These are phyloP conservation scores for Mycena rebaudengoi DNA, from an alignment of 768 basidiomycete genomes.

Conservation along the genomic window DNA sequence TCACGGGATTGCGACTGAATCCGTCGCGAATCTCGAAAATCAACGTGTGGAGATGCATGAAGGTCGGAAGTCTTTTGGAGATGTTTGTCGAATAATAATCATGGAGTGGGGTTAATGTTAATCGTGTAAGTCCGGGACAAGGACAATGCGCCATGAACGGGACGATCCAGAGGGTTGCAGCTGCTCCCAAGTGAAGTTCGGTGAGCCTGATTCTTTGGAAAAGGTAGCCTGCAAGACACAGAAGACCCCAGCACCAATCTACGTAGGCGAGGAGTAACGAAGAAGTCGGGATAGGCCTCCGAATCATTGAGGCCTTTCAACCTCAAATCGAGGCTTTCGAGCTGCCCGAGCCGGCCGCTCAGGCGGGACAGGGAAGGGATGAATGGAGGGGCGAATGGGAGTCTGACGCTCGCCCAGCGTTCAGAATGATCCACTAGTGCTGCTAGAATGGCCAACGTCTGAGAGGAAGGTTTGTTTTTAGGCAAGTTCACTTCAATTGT, in stretches of 20 bases:
- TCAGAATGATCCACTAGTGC: conserved; percentile 9
- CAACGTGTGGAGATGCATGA: conserved; percentile 12
- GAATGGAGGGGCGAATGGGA: neutral
- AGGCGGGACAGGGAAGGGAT: neutral
- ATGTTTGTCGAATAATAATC: neutral
- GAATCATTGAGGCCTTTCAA: neutral
- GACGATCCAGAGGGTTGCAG: conserved; percentile 9
- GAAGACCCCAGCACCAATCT: conserved; percentile 5
- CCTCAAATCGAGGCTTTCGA: conserved; percentile 17
- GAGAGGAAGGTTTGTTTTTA: neutral
- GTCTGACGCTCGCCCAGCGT: conserved; percentile 5
- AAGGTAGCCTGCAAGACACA: conserved; percentile 2
- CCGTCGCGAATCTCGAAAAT: conserved; percentile 18
- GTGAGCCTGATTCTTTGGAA: conserved; percentile 13
- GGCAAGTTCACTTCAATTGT: conserved; percentile 9
- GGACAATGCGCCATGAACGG: conserved; percentile 13
- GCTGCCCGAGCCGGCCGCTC: conserved; percentile 1
- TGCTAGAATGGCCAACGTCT: neutral
- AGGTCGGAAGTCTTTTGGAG: neutral
- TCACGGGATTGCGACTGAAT: conserved; percentile 14
- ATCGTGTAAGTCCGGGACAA: conserved; percentile 10
- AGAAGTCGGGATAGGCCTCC: neutral
- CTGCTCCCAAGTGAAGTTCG: conserved; percentile 17
- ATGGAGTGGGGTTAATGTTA: conserved; percentile 15
- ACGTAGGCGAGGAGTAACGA: conserved; percentile 8